These are phyloP conservation scores for Solanum medicagineum DNA, from an alignment of 257 asterid species.

Conservation along the genomic window DNA sequence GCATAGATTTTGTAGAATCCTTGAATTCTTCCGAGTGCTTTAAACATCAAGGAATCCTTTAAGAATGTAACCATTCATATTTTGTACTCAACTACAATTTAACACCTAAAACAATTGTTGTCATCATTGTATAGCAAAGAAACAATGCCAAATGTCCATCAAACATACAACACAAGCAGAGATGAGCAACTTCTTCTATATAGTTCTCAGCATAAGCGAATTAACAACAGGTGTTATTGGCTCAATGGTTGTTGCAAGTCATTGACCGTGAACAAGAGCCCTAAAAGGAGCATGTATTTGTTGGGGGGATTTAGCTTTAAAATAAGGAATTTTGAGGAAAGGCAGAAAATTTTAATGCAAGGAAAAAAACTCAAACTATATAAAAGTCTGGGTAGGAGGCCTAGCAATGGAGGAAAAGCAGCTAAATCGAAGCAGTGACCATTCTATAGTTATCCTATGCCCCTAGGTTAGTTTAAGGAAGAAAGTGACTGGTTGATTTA, in stretches of 20 bases:
- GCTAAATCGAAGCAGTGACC: not conserved
- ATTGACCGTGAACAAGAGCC: too few relatives aligned
- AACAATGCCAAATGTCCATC: not conserved
- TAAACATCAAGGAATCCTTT: not conserved
- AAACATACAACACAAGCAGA: not conserved
- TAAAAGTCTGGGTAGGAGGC: not conserved
- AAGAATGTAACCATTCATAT: not conserved
- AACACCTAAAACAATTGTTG: not conserved
- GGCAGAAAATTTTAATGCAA: not conserved
- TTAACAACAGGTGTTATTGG: too few relatives aligned
- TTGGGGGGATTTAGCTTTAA: not conserved
- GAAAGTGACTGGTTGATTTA: not conserved
- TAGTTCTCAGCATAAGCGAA: not conserved
- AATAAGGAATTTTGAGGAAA: not conserved
- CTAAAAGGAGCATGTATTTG: not conserved
- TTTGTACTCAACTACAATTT: not conserved
- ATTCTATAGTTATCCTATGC: not conserved
- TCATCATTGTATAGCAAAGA: not conserved
- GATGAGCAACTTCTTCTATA: not conserved
- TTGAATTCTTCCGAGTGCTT: not conserved
- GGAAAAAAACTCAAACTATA: not conserved
- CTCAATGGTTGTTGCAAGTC: too few relatives aligned
- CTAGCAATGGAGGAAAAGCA: not conserved
- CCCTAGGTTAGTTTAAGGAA: too few relatives aligned
- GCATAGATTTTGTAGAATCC: not conserved